Evolutionary conservation across 2,329 filamentous ascomycete species (phyloP), one percentile per base, ranked within the genome.

Genomic region (Colletotrichum spaethianum): DNA sequence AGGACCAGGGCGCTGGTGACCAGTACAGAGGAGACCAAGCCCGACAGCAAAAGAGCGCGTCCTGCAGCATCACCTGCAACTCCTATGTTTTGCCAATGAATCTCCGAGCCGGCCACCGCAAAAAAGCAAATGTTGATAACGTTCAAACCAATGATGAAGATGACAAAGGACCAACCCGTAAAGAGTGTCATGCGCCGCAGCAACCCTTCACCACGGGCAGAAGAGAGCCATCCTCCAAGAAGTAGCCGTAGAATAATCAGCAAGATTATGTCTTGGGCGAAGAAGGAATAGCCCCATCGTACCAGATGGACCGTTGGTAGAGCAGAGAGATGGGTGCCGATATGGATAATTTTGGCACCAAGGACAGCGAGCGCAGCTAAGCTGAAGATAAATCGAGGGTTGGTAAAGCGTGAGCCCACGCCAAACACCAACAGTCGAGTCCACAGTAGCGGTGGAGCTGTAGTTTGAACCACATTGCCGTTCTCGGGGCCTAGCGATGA

Each of bases 61-160:
- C 79, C 79, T 1, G 79, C 78, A 14, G 79, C 73, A 42, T 82
- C 81, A 12, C 75, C 74, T 0, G 77, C 77, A 11, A 82, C 59
- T 16, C 73, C 79, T 28, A 81, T 71, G 57, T 83, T 82, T 53
- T 79, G 76, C 75, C 81, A 81, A 46, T 80, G 81, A 4, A 83
- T 76, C 63, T 83, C 80, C 8, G 78, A 77, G 23, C 80, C 80
- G 0, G 80, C 75, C 12, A 81, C 76, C 11, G 74, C 63, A 67
- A 80, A 82, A 53, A 82, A 82, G 3, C 76, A 75, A 40, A 68
- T 56, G 65, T 52, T n/a, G 48, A 63, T 33, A 48, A 56, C 5
- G 40, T 68, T 68, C n/a, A 67, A 46, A 4, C 26, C 33, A 6
- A 36, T 55, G 31, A 55, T 31, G 20, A 55, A 36, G 1, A 14